phyloP scores from a whole-genome alignment of 208 protist genomes.

The Wallacemonas collosoma region DNA sequence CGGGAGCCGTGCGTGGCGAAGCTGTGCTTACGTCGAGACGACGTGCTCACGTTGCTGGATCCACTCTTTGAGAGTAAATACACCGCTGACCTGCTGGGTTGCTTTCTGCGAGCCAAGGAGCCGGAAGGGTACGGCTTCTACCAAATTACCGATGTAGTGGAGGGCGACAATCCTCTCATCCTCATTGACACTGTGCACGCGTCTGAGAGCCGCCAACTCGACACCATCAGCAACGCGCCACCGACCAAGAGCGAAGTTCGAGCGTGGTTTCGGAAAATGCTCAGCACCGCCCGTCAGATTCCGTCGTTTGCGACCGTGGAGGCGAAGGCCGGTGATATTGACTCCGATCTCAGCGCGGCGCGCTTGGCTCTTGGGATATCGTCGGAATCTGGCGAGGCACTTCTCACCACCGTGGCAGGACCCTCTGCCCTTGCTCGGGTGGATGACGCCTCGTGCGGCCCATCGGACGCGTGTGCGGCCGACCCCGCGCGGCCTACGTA shows the following conservation, averaged over 20 bases:
- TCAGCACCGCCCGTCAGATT: slow-evolving; percentile 31
- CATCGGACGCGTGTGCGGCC: background rate
- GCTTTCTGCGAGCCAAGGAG: slow-evolving; percentile 57
- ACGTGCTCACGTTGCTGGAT: slow-evolving; percentile 35
- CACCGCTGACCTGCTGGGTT: slow-evolving; percentile 36
- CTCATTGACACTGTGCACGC: slow-evolving; percentile 50
- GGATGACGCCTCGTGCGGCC: background rate
- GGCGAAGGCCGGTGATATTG: slow-evolving; percentile 51
- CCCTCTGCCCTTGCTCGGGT: background rate
- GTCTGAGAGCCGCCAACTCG: slow-evolving; percentile 33
- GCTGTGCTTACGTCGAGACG: slow-evolving; percentile 43
- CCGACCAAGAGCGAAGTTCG: slow-evolving; percentile 39
- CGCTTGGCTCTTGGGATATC: background rate
- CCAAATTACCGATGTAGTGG: slow-evolving; percentile 35
- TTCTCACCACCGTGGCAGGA: background rate
- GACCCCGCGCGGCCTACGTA: slow-evolving; percentile 2
- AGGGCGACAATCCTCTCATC: slow-evolving; percentile 17
- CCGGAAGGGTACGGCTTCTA: slow-evolving; percentile 37
- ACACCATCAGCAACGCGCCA: slow-evolving; percentile 55
- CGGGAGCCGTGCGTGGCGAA: slow-evolving; percentile 33
- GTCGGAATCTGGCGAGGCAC: background rate
- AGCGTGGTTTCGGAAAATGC: slow-evolving; percentile 55
- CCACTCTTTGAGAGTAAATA: slow-evolving; percentile 32
- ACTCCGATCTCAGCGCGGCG: slow-evolving; percentile 36
- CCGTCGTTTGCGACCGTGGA: slow-evolving; percentile 51